Evolutionary conservation across 371 early-diverging fungal species (phyloP), one percentile per base, ranked within the genome.

Genomic region (Mucor plumbeus): DNA sequence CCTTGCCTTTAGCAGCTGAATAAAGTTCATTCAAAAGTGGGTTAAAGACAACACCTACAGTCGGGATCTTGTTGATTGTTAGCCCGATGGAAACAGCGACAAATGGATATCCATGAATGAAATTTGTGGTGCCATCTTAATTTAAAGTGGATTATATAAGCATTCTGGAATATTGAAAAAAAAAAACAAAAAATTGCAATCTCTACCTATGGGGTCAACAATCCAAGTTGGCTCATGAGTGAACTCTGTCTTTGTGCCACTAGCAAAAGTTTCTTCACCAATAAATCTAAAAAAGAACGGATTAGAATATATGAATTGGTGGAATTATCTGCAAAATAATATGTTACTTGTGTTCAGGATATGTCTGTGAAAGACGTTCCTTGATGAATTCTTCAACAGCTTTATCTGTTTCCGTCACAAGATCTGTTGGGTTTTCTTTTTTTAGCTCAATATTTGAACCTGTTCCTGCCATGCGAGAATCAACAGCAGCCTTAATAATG

Each of bases 21-120:
- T 85, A 91, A 13, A 91, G 74, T 76, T 97, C 94, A 73, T 93
- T 80, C 55, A 96, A 76, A 13, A 97, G 83, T 7, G 98, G 98
- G 72, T 95, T 92, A 72, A 89, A 95, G 5, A 97, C 88, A 19
- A 95, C 96, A n/a, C 97, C 98, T 1, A 97, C 86, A 6, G 91
- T 89, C 0, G 93, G 92, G 43, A 85, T 77, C 61, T 88, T 86
- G 67, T 88, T 78, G 62, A 94, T 78, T 7, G 91, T 85, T 57
- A 97, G 70, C 4, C 90, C 97, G 67, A 97, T 94, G 26, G 92
- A 94, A 59, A 96, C 87, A 62, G 92, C 90, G 10, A 92, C 92
- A 74, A 88, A 94, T 5, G 96, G 98, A 70, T 94, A 93, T 6
- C 91, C 92, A 67, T 94, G 94, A 41, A 92, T 91, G 81, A 96